Evolutionary conservation across 2,329 filamentous ascomycete species (phyloP).

Genomic region (Lasiodiplodia gonubiensis): DNA sequence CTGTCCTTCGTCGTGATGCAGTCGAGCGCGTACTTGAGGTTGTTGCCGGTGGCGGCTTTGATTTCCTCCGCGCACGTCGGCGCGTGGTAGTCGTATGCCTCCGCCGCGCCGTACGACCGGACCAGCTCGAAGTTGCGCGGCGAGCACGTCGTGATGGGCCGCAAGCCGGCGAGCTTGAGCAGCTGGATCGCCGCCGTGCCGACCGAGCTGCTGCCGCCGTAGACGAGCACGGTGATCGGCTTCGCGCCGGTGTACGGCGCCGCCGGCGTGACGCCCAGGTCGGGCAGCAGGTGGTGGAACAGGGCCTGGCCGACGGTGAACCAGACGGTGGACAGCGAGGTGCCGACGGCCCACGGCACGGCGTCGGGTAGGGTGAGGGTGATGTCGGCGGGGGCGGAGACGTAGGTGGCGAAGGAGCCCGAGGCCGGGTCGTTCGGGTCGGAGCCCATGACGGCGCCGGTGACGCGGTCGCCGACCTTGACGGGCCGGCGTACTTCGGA

Average conservation of each 20-base stretch:
- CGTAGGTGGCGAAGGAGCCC: background rate
- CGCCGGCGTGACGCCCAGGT: too few species aligned
- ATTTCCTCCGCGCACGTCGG: conserved; percentile 44
- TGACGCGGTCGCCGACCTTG: background rate
- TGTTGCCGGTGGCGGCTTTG: conserved; percentile 46
- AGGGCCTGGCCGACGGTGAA: background rate
- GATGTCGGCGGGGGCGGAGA: background rate
- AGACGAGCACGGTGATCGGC: conserved; percentile 46
- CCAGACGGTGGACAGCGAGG: background rate
- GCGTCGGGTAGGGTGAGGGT: background rate
- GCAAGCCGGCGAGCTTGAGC: conserved; percentile 41
- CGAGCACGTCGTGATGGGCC: conserved; percentile 54
- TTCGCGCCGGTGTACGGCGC: too few species aligned
- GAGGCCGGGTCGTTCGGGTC: background rate
- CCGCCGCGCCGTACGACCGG: background rate
- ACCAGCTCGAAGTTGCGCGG: conserved; percentile 40
- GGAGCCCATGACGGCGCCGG: background rate
- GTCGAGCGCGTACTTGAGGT: background rate
- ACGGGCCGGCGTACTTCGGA: background rate
- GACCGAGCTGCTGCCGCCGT: conserved; percentile 52
- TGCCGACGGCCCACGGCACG: conserved; percentile 16
- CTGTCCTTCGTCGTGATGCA: conserved; percentile 35
- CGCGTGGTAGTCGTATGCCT: conserved; percentile 29
- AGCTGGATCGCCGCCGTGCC: conserved; percentile 55
- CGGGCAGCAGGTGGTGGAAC: too few species aligned